Conservation (phyloP, 2,329 filamentous ascomycete genomes). For the Clarireedia sp. region DNA sequence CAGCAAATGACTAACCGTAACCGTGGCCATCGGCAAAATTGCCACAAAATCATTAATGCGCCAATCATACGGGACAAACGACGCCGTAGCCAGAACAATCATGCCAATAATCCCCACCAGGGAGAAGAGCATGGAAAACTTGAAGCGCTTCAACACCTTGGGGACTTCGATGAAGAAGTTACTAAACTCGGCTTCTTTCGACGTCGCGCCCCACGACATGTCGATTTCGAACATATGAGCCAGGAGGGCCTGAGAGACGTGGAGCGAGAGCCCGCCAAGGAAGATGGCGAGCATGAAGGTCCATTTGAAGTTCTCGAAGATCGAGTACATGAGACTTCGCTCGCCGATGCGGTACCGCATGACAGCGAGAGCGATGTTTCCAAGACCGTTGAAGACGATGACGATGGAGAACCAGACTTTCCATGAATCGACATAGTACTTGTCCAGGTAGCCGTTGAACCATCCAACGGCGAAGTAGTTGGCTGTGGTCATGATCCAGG, state of each 20-base stretch:
- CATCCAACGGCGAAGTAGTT: constrained; percentile 74
- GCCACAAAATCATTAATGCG: constrained; percentile 64
- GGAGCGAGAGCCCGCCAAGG: constrained; percentile 71
- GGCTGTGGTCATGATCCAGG: constrained; percentile 63
- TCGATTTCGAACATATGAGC: constrained; percentile 79
- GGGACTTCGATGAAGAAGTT: constrained; percentile 82
- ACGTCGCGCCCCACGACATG: constrained; percentile 79
- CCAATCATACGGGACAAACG: constrained; percentile 59
- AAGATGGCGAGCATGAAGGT: constrained; percentile 69
- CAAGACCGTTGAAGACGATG: constrained; percentile 68
- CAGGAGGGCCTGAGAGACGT: constrained; percentile 72
- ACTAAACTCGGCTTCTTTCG: constrained; percentile 72
- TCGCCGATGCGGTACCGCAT: constrained; percentile 68
- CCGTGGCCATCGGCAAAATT: constrained; percentile 66
- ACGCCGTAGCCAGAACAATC: constrained; percentile 53
- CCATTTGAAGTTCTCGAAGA: constrained; percentile 66
- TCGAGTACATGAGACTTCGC: constrained; percentile 46
- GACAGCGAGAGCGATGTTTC: constrained; percentile 62
- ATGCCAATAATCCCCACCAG: constrained; percentile 47
- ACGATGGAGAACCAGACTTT: constrained; percentile 75
- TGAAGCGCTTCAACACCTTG: constrained; percentile 68
- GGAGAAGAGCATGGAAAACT: constrained; percentile 36
- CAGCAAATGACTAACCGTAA: constrained; percentile 61
- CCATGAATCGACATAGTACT: constrained; percentile 74
- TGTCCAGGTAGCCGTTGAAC: constrained; percentile 70